Conservation (phyloP, 345 rosid species). For the Microthlaspi erraticum region DNA sequence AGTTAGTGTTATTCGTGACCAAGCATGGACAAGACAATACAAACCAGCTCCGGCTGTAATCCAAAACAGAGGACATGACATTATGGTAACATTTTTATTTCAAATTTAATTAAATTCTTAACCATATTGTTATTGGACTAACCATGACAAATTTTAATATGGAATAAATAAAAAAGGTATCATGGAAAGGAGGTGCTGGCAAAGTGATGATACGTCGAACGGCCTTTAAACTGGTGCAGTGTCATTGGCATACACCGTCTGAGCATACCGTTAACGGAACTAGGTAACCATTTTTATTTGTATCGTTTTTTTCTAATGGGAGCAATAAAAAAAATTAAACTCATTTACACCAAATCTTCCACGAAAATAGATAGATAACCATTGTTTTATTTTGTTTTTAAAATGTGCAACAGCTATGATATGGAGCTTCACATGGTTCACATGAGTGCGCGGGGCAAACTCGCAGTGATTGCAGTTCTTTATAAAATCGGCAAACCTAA, state of each 20-base stretch:
- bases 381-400: background rate
- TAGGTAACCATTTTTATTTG: slow-evolving; percentile 43
- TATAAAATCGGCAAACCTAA: slow-evolving; percentile 64
- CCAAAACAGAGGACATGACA: slow-evolving; percentile 69
- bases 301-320: background rate
- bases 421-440: slow-evolving; percentile 79
- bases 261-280: slow-evolving; percentile 67
- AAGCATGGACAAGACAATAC: slow-evolving; percentile 57
- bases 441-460: slow-evolving; percentile 34
- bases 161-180: slow-evolving; percentile 46
- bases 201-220: slow-evolving; percentile 55
- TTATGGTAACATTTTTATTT: slow-evolving; percentile 46
- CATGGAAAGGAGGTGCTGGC: slow-evolving; percentile 77
- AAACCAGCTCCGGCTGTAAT: slow-evolving; percentile 61
- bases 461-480: slow-evolving; percentile 61
- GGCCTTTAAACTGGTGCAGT: slow-evolving; percentile 51
- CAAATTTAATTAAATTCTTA: background rate
- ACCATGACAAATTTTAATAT: background rate
- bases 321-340: no score
- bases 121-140: background rate
- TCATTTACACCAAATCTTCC: background rate
- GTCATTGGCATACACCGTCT: slow-evolving; percentile 79
- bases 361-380: background rate
- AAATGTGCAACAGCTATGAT: slow-evolving; percentile 44
- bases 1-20: slow-evolving; percentile 32